A percentile compares a stretch with the other conserved stretches of the same genome.
Conservation (phyloP, 192 early-diverging fungal genomes). For the Podila minutissima region DNA sequence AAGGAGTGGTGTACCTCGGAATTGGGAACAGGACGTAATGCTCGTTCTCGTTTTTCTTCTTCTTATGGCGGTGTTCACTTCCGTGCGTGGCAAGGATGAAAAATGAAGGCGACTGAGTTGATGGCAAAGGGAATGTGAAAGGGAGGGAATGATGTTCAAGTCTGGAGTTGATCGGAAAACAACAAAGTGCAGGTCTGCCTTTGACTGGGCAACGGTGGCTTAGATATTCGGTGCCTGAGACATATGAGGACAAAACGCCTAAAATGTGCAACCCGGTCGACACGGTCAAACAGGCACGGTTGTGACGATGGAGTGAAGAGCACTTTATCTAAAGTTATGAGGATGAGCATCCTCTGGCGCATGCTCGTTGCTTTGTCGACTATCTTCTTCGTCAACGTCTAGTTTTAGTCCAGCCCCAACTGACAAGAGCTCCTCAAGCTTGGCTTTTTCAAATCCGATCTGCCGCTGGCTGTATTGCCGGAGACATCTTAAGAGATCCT, state of each 20-base stretch:
- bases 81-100: no score
- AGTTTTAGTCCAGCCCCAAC: constrained; percentile 17
- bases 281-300: not conserved
- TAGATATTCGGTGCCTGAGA: not conserved
- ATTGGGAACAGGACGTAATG: no score
- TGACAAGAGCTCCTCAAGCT: constrained; percentile 48
- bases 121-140: no score
- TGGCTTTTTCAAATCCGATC: constrained; percentile 52
- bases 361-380: not conserved
- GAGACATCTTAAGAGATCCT: constrained; percentile 48
- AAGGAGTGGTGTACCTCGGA: no score
- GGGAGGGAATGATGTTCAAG: no score
- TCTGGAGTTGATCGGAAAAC: no score
- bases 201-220: no score
- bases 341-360: not conserved
- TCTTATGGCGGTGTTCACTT: no score
- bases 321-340: constrained; percentile 9
- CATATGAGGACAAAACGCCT: not conserved
- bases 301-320: constrained; percentile 3
- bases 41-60: no score
- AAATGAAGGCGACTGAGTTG: no score
- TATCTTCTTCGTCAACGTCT: not conserved
- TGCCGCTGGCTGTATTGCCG: constrained; percentile 53
- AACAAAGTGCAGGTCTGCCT: no score
- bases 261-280: not conserved